A percentile compares a stretch with the other conserved stretches of the same genome.
These are phyloP conservation scores for Dothiorella sarmentorum DNA, from an alignment of 2,329 filamentous ascomycete species.

Conservation along the genomic window DNA sequence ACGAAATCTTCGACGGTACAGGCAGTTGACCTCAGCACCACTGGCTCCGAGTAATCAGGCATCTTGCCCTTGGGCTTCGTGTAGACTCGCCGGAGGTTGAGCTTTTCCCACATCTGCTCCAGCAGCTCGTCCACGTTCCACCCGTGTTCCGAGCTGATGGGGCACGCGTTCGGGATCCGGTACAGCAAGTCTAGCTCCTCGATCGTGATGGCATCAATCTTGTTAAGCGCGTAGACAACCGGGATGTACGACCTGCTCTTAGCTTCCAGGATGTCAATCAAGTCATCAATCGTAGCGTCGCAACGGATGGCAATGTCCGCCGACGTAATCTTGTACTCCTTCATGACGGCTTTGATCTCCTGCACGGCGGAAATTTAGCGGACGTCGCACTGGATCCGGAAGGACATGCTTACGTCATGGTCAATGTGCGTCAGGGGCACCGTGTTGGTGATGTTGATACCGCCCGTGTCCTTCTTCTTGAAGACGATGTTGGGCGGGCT, in stretches of 20 bases:
- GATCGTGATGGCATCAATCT: slow-evolving; percentile 97
- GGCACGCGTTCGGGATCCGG: slow-evolving; percentile 92
- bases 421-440: slow-evolving; percentile 89
- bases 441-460: slow-evolving; percentile 92
- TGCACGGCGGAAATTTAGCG: slow-evolving; percentile 23
- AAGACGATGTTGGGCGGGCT: slow-evolving; percentile 96
- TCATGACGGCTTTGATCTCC: slow-evolving; percentile 97
- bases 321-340: slow-evolving; percentile 92
- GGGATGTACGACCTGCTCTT: slow-evolving; percentile 95
- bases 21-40: slow-evolving; percentile 76
- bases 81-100: slow-evolving; percentile 87
- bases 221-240: slow-evolving; percentile 98
- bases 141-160: slow-evolving; percentile 90
- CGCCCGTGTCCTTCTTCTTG: slow-evolving; percentile 99
- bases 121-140: slow-evolving; percentile 98
- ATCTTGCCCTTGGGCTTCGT: slow-evolving; percentile 96
- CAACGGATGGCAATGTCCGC: slow-evolving; percentile 97
- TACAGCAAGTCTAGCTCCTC: slow-evolving; percentile 96
- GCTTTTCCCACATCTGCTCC: slow-evolving; percentile 98
- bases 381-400: background rate
- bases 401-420: slow-evolving; percentile 56
- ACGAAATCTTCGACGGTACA: slow-evolving; percentile 97
- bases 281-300: slow-evolving; percentile 93
- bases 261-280: slow-evolving; percentile 94
- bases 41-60: slow-evolving; percentile 87